Evolutionary conservation across 306 rosid species (phyloP).

Genomic region (Cicer chorassanicum): DNA sequence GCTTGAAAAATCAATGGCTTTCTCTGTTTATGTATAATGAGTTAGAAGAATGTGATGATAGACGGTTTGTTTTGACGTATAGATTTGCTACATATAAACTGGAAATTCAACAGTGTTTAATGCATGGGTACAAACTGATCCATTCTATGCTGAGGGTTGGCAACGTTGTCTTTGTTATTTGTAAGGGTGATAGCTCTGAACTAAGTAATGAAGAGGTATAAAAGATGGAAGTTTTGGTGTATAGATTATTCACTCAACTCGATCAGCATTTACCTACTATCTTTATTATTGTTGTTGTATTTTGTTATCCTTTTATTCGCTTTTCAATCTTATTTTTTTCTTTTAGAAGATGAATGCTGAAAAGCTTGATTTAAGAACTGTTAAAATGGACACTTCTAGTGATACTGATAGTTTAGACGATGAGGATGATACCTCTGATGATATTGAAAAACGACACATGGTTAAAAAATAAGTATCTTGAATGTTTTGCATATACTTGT

Average conservation of each 20-base stretch:
- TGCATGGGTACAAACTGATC: constrained; percentile 4
- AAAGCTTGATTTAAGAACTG: constrained; percentile 35
- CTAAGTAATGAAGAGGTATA: constrained; percentile 56
- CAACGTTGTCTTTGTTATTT: constrained; percentile 21
- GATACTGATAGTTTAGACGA: constrained; percentile 39
- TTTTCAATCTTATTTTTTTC: constrained; percentile 21
- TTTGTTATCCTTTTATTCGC: constrained; percentile 11
- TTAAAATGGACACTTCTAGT: constrained; percentile 38
- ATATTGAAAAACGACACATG: constrained; percentile 15
- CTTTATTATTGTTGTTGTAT: background rate
- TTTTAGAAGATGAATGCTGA: constrained; percentile 23
- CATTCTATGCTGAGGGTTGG: background rate
- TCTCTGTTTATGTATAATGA: constrained; percentile 9
- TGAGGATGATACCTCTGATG: constrained; percentile 6
- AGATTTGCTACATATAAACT: constrained; percentile 22
- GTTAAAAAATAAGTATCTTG: constrained; percentile 31
- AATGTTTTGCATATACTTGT: constrained; percentile 10
- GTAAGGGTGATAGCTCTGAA: constrained; percentile 52
- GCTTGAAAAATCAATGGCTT: constrained; percentile 10
- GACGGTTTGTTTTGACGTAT: constrained; percentile 18
- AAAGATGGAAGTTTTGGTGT: constrained; percentile 45
- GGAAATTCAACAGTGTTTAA: background rate
- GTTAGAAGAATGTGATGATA: background rate
- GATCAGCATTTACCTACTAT: constrained; percentile 6
- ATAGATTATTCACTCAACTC: background rate